These are phyloP conservation scores for Acanthamoeba royreba DNA, from an alignment of 208 protist genomes.

Conservation along the genomic window DNA sequence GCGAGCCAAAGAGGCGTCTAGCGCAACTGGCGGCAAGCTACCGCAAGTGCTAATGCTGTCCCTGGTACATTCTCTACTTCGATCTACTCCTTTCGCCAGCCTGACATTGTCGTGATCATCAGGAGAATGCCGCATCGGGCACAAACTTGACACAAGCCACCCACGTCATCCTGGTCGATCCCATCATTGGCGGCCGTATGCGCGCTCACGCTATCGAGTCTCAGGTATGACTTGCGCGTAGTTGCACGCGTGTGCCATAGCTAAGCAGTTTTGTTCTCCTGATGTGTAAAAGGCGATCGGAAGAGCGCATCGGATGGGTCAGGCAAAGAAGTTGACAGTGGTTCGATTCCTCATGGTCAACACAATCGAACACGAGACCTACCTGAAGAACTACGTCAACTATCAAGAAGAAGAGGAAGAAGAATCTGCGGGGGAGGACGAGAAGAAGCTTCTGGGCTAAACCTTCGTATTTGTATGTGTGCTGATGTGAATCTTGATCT, in stretches of 20 bases:
- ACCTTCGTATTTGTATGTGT: too few species aligned
- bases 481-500: too few species aligned
- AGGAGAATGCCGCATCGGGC: constrained; percentile 59
- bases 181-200: constrained; percentile 27
- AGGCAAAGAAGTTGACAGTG: neutral
- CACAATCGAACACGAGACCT: neutral
- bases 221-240: neutral
- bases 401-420: neutral
- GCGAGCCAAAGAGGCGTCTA: neutral
- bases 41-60: constrained; percentile 58
- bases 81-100: too few species aligned
- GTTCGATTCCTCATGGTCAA: neutral
- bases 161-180: constrained; percentile 58
- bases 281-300: neutral
- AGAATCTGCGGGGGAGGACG: too few species aligned
- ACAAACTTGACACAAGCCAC: constrained; percentile 58
- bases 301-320: neutral
- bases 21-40: neutral
- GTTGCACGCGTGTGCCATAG: neutral
- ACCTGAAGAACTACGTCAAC: neutral
- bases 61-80: neutral
- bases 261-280: neutral
- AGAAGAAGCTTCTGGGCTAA: too few species aligned
- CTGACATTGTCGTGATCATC: too few species aligned
- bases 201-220: constrained; percentile 38